phyloP scores from a whole-genome alignment of 805 yeast genomes.

The Yamadazyma endophytica region DNA sequence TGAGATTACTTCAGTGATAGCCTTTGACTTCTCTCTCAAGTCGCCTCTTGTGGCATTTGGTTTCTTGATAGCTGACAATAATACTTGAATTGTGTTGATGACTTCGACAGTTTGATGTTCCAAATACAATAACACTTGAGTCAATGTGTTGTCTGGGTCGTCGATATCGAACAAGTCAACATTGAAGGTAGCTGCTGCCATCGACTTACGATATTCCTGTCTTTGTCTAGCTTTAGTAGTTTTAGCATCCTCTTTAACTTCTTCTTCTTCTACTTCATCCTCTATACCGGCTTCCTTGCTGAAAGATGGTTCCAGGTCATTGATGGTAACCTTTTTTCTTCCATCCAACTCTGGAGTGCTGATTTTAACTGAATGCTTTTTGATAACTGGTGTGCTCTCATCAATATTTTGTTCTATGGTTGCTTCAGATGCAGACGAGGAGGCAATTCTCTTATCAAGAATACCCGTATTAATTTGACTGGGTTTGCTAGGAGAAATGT shows the following conservation, averaged over 20 bases:
- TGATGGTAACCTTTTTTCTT: not conserved
- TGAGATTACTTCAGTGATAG: slow-evolving; percentile 72
- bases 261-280: slow-evolving; percentile 15
- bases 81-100: slow-evolving; percentile 80
- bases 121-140: slow-evolving; percentile 76
- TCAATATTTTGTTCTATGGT: not conserved
- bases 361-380: slow-evolving; percentile 4
- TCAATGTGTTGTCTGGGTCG: slow-evolving; percentile 84
- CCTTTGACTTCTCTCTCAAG: slow-evolving; percentile 65
- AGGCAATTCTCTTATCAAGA: not conserved
- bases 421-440: not conserved
- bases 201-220: slow-evolving; percentile 42
- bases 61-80: slow-evolving; percentile 70
- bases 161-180: slow-evolving; percentile 74
- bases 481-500: slow-evolving; percentile 8
- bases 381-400: not conserved
- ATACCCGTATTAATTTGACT: slow-evolving; percentile 5
- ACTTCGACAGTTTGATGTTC: slow-evolving; percentile 94
- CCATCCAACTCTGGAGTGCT: slow-evolving; percentile 1
- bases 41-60: slow-evolving; percentile 75
- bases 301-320: not conserved
- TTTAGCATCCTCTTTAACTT: slow-evolving; percentile 21
- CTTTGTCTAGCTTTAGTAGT: slow-evolving; percentile 36
- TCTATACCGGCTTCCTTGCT: slow-evolving; percentile 8
- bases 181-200: slow-evolving; percentile 58